A percentile compares a stretch with the other conserved stretches of the same genome.
Conservation (phyloP, 2,329 filamentous ascomycete species). For the Scytalidium sp. region DNA sequence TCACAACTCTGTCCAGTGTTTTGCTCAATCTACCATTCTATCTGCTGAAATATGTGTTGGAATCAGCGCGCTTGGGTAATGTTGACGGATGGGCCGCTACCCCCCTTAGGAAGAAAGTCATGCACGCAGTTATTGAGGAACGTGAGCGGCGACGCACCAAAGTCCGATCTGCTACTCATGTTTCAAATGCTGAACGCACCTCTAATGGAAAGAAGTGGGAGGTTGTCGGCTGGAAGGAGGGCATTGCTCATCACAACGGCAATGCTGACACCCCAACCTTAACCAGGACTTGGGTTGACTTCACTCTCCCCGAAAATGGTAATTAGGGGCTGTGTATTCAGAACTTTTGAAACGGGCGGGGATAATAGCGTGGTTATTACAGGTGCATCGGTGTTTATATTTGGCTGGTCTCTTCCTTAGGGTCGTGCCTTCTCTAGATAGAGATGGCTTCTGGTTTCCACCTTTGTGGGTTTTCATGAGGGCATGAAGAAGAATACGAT, state of each 20-base stretch:
- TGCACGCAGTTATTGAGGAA: slow-evolving; percentile 50
- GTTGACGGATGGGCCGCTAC: slow-evolving; percentile 46
- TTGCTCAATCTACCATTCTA: slow-evolving; percentile 69
- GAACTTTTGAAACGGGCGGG: background rate
- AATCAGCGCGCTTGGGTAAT: slow-evolving; percentile 53
- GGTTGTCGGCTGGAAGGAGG: slow-evolving; percentile 30
- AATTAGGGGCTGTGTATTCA: background rate
- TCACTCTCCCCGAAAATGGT: slow-evolving; percentile 9
- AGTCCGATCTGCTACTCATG: slow-evolving; percentile 14
- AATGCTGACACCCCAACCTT: slow-evolving; percentile 20
- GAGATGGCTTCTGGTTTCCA: background rate
- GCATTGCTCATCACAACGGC: slow-evolving; percentile 16
- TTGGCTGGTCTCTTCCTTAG: background rate
- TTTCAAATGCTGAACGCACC: slow-evolving; percentile 24
- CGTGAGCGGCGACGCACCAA: slow-evolving; percentile 51
- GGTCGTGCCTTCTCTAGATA: background rate
- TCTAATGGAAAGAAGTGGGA: slow-evolving; percentile 25
- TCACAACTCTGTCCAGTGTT: slow-evolving; percentile 57
- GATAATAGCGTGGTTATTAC: background rate
- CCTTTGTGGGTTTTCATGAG: background rate
- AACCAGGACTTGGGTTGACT: slow-evolving; percentile 23
- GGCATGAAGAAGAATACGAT: background rate
- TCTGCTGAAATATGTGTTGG: slow-evolving; percentile 62
- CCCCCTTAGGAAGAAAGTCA: slow-evolving; percentile 44
- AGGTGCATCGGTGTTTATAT: background rate